Evolutionary conservation across 805 yeast genomes (phyloP), one percentile per base, ranked within the genome.

Genomic region (Saturnispora ahearnii): DNA sequence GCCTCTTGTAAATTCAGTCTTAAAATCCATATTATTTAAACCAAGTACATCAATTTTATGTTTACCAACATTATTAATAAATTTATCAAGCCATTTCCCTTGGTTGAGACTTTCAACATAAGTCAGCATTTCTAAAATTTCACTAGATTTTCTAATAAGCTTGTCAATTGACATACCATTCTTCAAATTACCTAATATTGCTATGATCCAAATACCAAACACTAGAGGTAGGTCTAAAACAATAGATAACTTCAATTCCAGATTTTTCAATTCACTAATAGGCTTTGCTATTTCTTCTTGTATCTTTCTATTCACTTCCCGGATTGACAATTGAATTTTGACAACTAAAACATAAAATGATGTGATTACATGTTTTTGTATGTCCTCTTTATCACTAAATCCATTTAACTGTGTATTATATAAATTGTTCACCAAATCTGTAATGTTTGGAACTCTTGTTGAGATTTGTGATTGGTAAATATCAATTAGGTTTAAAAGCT

Each of bases 181-280:
- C 55, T 77, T 77, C 44, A 68, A 66, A 55, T 84, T 77, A 46
- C 87, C 69, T 46, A 82, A 66, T 42, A 68, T 71, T 55, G 85
- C 90, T 44, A 84, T 72, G 3, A 83, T 53, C 62, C 79, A 74
- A n/a, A 83, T 68, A 1, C 93, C 93, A 61, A 84, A 83, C 1
- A 84, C 64, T 11, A 84, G 60, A 0, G 95, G 95, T 28, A 86
- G 60, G 60, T 86, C 93, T 12, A 78, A 71, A 0, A 83, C 78
- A 11, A 61, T 54, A 11, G 67, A 63, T 12, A 66, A 49, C 24
- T 57, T 61, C 9, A 66, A 50, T 50, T 70, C 72, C 26, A 52
- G 46, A 5, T 58, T 60, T 51, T 64, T 70, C n/a, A 71, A 51
- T 1, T 48, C 34, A 12, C 61, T 55, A 21, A 73, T 53, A 41